These are phyloP conservation scores for Ascoidea rubescens DNA, from an alignment of 805 yeast species.

Conservation along the genomic window DNA sequence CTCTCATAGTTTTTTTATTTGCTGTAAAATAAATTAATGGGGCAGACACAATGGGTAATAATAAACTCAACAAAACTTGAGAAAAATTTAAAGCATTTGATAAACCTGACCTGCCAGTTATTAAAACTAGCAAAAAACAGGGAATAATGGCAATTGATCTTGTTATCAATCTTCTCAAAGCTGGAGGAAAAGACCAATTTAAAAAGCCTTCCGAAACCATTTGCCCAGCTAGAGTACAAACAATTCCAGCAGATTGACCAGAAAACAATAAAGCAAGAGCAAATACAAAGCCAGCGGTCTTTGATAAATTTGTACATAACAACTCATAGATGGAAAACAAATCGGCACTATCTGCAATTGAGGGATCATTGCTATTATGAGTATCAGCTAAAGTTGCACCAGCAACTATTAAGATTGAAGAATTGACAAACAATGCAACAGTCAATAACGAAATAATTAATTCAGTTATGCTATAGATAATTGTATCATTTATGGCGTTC, in stretches of 20 bases:
- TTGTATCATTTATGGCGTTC: constrained; percentile 65
- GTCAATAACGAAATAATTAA: constrained; percentile 68
- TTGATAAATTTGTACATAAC: constrained; percentile 55
- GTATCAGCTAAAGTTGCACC: constrained; percentile 62
- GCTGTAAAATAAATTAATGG: constrained; percentile 79
- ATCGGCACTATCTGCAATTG: constrained; percentile 63
- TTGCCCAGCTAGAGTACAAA: constrained; percentile 88
- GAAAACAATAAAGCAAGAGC: constrained; percentile 80
- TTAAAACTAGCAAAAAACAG: constrained; percentile 58
- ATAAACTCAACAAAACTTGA: constrained; percentile 70
- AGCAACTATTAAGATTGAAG: constrained; percentile 82
- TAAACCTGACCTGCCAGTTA: constrained; percentile 73
- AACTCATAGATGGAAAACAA: constrained; percentile 67
- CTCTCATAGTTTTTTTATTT: constrained; percentile 50
- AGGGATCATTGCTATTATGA: background rate
- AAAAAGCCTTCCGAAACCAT: constrained; percentile 87
- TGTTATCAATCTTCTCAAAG: constrained; percentile 65
- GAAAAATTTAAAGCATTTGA: constrained; percentile 61
- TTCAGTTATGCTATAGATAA: constrained; percentile 74
- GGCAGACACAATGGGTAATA: constrained; percentile 78
- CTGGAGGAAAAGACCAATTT: constrained; percentile 70
- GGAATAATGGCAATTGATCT: constrained; percentile 78
- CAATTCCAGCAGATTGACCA: constrained; percentile 94
- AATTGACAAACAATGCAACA: constrained; percentile 85
- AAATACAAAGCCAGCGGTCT: constrained; percentile 79